Evolutionary conservation across 2,329 filamentous ascomycete genomes (phyloP), one percentile per base, ranked within the genome.

Genomic region (Calonectria pseudoturangicola): DNA sequence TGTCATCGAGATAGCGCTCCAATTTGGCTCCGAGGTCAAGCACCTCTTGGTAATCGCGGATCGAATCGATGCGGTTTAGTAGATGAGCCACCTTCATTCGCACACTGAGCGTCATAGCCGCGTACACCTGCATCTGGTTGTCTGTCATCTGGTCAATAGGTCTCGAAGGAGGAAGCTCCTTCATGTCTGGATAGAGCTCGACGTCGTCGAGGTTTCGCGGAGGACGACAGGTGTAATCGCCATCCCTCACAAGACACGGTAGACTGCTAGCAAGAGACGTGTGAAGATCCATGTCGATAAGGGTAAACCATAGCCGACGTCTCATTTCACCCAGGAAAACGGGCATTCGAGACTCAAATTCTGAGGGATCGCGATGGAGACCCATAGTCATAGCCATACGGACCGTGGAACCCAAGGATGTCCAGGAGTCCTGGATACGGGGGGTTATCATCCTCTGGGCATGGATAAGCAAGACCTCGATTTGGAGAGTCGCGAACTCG

Each of bases 361-460:
- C 89, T 16, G 87, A 87, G 3, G 89, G 88, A 66, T 91, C 89
- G 4, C 89, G 86, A 75, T 91, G 89, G 58, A 91, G 82, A 3
- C 89, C 89, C 88, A 91, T 90, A 3, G 87, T 88, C 89, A 91
- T 91, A 36, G 88, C 89, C 83, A 89, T 88, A 18, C 89, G 87
- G 6, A 90, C 86, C 50, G 91, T 86, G 66, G 86, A 85, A 6
- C 89, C 89, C n/a, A 91, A 81, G 68, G 89, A 87, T 16, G 86
- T 86, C 89, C 89, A 91, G 0, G 87, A 84, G 65, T 89, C 87
- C 66, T 90, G 87, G 41, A 87, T 84, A 9, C 86, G 85, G 27
- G 85, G 85, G 6, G 88, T 88, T 79, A 89, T 88, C 84, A 89
- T 87, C 67, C 88, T 83, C 74, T 87, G 85, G 2, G 89, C 88